A percentile compares a stretch with the other conserved stretches of the same genome.
phyloP scores from a whole-genome alignment of 495 filamentous ascomycete genomes.

The Aspergillus baeticus region DNA sequence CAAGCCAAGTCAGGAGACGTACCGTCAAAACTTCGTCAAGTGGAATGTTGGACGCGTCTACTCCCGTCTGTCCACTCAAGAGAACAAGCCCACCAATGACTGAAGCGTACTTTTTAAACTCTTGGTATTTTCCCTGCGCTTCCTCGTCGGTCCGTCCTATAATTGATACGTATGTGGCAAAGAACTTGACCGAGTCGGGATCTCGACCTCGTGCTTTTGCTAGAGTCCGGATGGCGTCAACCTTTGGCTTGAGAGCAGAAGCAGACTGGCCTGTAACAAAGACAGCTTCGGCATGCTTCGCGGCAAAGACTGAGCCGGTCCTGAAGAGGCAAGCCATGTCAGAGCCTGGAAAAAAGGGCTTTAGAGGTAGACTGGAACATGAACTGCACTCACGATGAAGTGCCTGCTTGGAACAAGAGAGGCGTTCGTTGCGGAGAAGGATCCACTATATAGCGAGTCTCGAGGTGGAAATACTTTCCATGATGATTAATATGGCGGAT shows the following conservation, averaged over 20 bases:
- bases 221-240: constrained; percentile 53
- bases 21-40: constrained; percentile 56
- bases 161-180: constrained; percentile 57
- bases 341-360: no score
- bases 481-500: constrained; percentile 59
- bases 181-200: constrained; percentile 57
- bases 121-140: constrained; percentile 51
- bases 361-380: no score
- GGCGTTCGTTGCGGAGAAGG: constrained; percentile 63
- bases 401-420: constrained; percentile 64
- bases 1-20: no score
- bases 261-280: constrained; percentile 60
- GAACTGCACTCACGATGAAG: no score
- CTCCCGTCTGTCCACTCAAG: constrained; percentile 61
- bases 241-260: constrained; percentile 47
- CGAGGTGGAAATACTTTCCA: constrained; percentile 56
- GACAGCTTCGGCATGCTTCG: constrained; percentile 61
- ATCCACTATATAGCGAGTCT: constrained; percentile 54
- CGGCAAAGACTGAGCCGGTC: constrained; percentile 58
- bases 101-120: constrained; percentile 50
- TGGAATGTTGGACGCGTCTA: constrained; percentile 57
- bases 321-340: no score
- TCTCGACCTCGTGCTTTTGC: constrained; percentile 52
- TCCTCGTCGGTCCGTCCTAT: constrained; percentile 57
- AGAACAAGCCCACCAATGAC: constrained; percentile 55